phyloP scores from a whole-genome alignment of 345 rosid species.

The Linum usitatissimum region DNA sequence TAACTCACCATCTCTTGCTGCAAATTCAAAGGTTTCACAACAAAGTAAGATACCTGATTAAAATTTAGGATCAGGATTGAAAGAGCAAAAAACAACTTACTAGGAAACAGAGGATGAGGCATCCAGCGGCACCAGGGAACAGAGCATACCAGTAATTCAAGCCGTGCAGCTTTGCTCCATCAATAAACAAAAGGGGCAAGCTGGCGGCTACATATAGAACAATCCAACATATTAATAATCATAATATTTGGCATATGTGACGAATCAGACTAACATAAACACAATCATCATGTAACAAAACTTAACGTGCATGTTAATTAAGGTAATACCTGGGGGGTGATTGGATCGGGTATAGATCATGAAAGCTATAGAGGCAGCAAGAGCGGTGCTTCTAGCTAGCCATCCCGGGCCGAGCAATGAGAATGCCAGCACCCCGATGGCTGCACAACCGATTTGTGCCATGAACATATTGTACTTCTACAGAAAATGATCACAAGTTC shows the following conservation, averaged over 20 bases:
- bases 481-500: slow-evolving; percentile 6
- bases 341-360: slow-evolving; percentile 57
- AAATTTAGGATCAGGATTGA: too few relatives aligned
- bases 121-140: slow-evolving; percentile 86
- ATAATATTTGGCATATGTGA: too few relatives aligned
- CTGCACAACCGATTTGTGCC: slow-evolving; percentile 90
- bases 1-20: slow-evolving; percentile 79
- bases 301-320: too few relatives aligned
- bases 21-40: slow-evolving; percentile 11
- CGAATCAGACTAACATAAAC: too few relatives aligned
- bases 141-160: slow-evolving; percentile 67
- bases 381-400: slow-evolving; percentile 71
- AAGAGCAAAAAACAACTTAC: slow-evolving; percentile 28
- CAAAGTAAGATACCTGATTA: neutral
- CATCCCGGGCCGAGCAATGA: slow-evolving; percentile 65
- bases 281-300: too few relatives aligned
- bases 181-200: slow-evolving; percentile 78
- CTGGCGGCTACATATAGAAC: slow-evolving; percentile 54
- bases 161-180: slow-evolving; percentile 63
- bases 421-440: slow-evolving; percentile 76
- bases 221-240: neutral
- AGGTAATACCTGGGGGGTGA: slow-evolving; percentile 63
- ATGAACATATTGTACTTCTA: slow-evolving; percentile 93
- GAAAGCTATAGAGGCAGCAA: slow-evolving; percentile 76
- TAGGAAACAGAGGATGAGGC: slow-evolving; percentile 60